Evolutionary conservation across 164 flowering plant genomes (phyloP), one percentile per base, ranked within the genome.

Genomic region (Hamamelis virginiana): DNA sequence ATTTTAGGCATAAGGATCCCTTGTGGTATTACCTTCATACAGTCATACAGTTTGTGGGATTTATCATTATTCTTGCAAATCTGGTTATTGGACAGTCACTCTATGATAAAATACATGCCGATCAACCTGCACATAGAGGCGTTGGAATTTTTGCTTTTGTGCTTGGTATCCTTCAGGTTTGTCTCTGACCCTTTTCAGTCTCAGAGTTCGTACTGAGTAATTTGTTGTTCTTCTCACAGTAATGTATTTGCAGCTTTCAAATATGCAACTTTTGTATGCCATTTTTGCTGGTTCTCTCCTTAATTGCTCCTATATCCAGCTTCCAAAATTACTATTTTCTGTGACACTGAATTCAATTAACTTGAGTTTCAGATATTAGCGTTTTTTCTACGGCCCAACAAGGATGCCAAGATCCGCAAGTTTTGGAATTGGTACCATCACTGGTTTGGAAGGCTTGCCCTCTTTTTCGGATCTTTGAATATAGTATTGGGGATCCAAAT

Each of bases 401-500:
- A 80, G 59, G 88, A 84, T 1, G 63, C 91, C 13, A 94, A 91
- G 75, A 68, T 76, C 10, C 84, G 98, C 2, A 81, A 63, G 72
- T 86, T 78, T 50, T 91, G 98, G 98, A 89, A 86, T 59, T 85
- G 85, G 88, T 94, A 91, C 76, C 98, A 91, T 64, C 76, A 71
- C 52, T 86, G 87, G 87, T 43, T 77, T 22, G 98, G 96, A 53
- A 83, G 94, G 74, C 21, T 89, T 15, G 84, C 87, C 13, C 85
- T 91, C 12, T 84, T 89, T 75, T 77, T 91, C 11, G 96, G 83
- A 75, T 80, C 87, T 45, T 26, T 86, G 52, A 91, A 94, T 72
- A 78, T 91, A 66, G 69, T 86, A 26, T 33, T 87, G 59, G 97
- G 96, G 10, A 85, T 89, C 11, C 85, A 74, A 62, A 57, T 73